phyloP scores from a whole-genome alignment of 2,329 filamentous ascomycete genomes.

The Chaetomiaceae sp. region DNA sequence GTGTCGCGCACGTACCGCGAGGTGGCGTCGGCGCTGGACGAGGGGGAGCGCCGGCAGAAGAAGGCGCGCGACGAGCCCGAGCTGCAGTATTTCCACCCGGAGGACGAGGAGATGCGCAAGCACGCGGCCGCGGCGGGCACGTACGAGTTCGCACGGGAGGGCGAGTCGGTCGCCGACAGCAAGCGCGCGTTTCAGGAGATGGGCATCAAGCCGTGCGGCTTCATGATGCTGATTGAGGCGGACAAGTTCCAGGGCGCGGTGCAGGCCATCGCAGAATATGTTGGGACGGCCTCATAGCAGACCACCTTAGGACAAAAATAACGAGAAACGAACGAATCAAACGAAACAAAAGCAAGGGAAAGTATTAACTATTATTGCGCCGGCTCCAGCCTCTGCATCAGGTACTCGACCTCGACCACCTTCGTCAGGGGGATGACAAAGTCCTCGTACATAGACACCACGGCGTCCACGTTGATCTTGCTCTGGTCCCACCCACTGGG shows the following conservation, averaged over 20 bases:
- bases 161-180: constrained; percentile 78
- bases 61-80: constrained; percentile 55
- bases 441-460: constrained; percentile 85
- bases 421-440: constrained; percentile 98
- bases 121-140: constrained; percentile 66
- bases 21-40: constrained; percentile 73
- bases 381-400: constrained; percentile 79
- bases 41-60: constrained; percentile 64
- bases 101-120: constrained; percentile 84
- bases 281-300: constrained; percentile 41
- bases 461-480: constrained; percentile 91
- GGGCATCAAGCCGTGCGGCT: constrained; percentile 78
- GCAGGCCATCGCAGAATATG: constrained; percentile 69
- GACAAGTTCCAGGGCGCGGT: constrained; percentile 71
- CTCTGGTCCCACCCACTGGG: constrained; percentile 50
- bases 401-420: constrained; percentile 93
- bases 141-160: constrained; percentile 76
- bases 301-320: neutral
- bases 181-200: constrained; percentile 93
- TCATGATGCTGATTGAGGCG: constrained; percentile 82
- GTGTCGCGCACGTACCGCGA: constrained; percentile 91
- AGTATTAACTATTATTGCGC: constrained; percentile 24
- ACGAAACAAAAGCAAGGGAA: neutral
- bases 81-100: constrained; percentile 88
- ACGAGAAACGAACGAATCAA: neutral